A percentile compares a stretch with the other conserved stretches of the same genome.
Evolutionary conservation across 495 filamentous ascomycete species (phyloP).

Genomic region (Penicillium lividum): DNA sequence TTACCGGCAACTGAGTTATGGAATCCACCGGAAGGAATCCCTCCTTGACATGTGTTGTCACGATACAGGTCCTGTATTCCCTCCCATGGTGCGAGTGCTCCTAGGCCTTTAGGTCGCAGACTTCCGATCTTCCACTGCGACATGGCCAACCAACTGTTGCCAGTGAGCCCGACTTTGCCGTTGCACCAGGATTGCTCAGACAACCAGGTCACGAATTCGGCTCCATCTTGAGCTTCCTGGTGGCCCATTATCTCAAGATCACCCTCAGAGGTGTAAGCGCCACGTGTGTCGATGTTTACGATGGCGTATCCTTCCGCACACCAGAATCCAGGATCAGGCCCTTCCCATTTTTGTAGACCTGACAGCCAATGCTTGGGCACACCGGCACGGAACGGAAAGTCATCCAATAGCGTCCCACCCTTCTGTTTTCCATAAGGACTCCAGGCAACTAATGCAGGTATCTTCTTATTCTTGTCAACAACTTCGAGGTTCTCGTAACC

Average conservation of each 20-base stretch:
- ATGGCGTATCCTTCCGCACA: neutral
- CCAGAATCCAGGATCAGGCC: neutral
- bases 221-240: neutral
- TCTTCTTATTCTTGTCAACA: neutral
- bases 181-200: neutral
- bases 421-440: neutral
- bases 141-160: neutral
- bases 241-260: neutral
- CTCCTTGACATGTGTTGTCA: neutral
- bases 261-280: neutral
- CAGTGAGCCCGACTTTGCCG: neutral
- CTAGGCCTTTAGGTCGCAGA: neutral
- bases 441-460: neutral
- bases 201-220: neutral
- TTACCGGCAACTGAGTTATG: neutral
- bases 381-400: neutral
- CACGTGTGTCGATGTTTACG: neutral
- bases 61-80: neutral
- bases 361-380: neutral
- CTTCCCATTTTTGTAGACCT: neutral
- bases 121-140: neutral
- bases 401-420: neutral
- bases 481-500: neutral
- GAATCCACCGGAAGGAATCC: neutral
- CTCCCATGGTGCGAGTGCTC: neutral